A percentile compares a stretch with the other conserved stretches of the same genome.
These are phyloP conservation scores for Tetrahymena thermophila DNA, from an alignment of 73 alveolate species.

Conservation along the genomic window DNA sequence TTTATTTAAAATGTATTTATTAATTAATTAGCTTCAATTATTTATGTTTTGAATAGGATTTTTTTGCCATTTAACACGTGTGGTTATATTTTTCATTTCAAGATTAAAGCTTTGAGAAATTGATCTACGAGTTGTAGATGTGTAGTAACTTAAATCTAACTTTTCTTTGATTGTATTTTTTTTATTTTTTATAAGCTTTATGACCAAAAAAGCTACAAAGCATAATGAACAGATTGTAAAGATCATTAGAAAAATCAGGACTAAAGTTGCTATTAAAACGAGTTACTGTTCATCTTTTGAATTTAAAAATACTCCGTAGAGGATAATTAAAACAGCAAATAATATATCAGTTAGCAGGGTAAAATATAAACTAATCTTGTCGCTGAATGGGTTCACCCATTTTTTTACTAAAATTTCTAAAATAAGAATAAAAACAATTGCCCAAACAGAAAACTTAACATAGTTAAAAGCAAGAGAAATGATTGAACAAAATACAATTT, in stretches of 20 bases:
- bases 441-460: neutral
- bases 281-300: neutral
- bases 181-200: neutral
- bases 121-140: neutral
- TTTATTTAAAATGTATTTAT: too few relatives aligned
- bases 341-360: neutral
- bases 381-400: neutral
- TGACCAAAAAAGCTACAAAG: neutral
- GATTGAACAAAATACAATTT: neutral
- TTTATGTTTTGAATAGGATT: neutral
- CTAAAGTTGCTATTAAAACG: neutral
- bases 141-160: neutral
- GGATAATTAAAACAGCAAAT: too few relatives aligned
- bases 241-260: neutral
- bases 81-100: neutral
- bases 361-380: too few relatives aligned
- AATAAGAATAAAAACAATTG: neutral
- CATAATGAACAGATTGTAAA: neutral
- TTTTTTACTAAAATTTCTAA: neutral
- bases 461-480: neutral
- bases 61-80: neutral
- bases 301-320: neutral
- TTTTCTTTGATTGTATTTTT: neutral
- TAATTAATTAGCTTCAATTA: neutral
- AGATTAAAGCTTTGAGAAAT: neutral